A percentile compares a stretch with the other conserved stretches of the same genome.
phyloP scores from a whole-genome alignment of 2,329 filamentous ascomycete genomes.

The Amesomyces nigricolor region DNA sequence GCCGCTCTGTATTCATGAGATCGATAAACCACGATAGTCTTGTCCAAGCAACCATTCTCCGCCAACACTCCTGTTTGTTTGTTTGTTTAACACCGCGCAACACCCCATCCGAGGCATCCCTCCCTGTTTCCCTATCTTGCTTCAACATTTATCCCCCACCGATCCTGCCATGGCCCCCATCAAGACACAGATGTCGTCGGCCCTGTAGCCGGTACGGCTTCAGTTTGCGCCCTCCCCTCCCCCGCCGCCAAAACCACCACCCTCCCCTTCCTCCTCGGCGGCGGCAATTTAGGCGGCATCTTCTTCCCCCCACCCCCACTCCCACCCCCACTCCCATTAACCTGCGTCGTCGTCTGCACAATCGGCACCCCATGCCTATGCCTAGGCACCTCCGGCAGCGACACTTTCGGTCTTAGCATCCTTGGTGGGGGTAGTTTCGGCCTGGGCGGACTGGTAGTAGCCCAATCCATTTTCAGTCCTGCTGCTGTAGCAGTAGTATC shows the following conservation, averaged over 20 bases:
- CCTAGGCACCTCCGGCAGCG: constrained; percentile 50
- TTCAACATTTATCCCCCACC: too few relatives aligned
- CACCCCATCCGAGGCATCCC: background rate
- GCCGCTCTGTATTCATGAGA: background rate
- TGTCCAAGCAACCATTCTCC: background rate
- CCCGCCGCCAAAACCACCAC: constrained; percentile 5
- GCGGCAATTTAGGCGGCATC: constrained; percentile 25
- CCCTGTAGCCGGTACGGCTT: constrained; percentile 10
- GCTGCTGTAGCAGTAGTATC: constrained; percentile 27
- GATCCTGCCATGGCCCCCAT: too few relatives aligned
- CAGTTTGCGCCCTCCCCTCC: background rate
- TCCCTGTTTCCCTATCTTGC: background rate
- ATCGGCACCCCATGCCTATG: constrained; percentile 49
- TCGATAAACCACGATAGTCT: background rate
- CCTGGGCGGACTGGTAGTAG: constrained; percentile 11
- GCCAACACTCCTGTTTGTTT: background rate
- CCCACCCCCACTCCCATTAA: constrained; percentile 10
- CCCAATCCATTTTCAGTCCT: constrained; percentile 25
- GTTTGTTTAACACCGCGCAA: background rate
- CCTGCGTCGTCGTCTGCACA: constrained; percentile 1
- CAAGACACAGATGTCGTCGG: constrained; percentile 9
- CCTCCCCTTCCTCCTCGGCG: constrained; percentile 24
- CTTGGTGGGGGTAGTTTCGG: constrained; percentile 19
- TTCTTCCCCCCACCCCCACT: constrained; percentile 23
- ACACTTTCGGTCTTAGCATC: constrained; percentile 38